These are phyloP conservation scores for Talaromyces thailandensis DNA, from an alignment of 495 filamentous ascomycete genomes.

Conservation along the genomic window DNA sequence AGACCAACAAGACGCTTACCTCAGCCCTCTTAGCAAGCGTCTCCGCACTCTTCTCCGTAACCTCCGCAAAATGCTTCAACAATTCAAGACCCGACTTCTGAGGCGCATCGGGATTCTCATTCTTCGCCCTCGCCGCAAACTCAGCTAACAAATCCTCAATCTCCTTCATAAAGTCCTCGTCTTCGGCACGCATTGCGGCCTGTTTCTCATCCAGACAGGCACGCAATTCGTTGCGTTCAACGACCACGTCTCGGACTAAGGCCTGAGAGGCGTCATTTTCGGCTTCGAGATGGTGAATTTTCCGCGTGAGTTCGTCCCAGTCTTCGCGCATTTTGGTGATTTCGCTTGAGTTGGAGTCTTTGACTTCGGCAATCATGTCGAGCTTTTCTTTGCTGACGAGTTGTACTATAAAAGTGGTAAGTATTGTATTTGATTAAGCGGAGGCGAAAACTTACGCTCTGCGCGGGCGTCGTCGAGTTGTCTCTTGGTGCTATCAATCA, in stretches of 20 bases:
- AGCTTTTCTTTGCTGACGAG: slow-evolving; percentile 41
- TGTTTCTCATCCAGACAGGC: slow-evolving; percentile 33
- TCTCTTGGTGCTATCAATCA: slow-evolving; percentile 25
- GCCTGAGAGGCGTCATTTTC: slow-evolving; percentile 31
- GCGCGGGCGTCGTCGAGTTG: slow-evolving; percentile 28
- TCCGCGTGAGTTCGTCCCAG: slow-evolving; percentile 32
- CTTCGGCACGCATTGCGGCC: slow-evolving; percentile 27
- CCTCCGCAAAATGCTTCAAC: slow-evolving; percentile 31
- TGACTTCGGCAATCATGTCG: slow-evolving; percentile 38
- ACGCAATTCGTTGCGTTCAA: slow-evolving; percentile 35
- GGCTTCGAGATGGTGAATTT: slow-evolving; percentile 30
- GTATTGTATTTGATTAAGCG: neutral
- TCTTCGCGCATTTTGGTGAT: slow-evolving; percentile 36
- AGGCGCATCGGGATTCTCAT: slow-evolving; percentile 20
- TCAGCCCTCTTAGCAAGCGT: slow-evolving; percentile 38
- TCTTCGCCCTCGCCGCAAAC: slow-evolving; percentile 25
- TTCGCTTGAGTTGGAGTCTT: slow-evolving; percentile 34
- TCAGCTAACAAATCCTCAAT: slow-evolving; percentile 36
- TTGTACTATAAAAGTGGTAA: slow-evolving; percentile 27
- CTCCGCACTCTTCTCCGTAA: slow-evolving; percentile 38
- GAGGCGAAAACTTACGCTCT: slow-evolving; percentile 26
- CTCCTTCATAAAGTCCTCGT: slow-evolving; percentile 33
- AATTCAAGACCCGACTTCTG: slow-evolving; percentile 33
- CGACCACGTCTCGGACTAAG: slow-evolving; percentile 30
- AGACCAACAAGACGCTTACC: slow-evolving; percentile 20